Evolutionary conservation across 768 basidiomycete genomes (phyloP), one percentile per base, ranked within the genome.

Genomic region (Boletus subcaerulescens): DNA sequence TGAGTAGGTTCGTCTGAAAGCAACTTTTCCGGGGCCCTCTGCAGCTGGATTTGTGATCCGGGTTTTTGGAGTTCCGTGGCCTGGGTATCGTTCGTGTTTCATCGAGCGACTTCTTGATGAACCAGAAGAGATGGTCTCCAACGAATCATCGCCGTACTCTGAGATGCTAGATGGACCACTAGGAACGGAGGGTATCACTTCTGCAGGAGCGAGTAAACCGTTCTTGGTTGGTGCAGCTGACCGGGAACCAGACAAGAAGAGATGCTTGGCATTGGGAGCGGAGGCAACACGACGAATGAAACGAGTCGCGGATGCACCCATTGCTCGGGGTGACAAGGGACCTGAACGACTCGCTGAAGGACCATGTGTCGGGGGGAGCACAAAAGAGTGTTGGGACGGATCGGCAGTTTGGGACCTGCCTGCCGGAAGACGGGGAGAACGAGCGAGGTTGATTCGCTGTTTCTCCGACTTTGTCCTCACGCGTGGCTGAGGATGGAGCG

Each of bases 241-340:
- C 24, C 84, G 80, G 41, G 83, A 77, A 52, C 80, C 74, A 43
- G 83, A 73, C 38, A 78, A 76, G 70, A 98, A 93, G 31, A 99
- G 78, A 29, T 87, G 89, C 69, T 98, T 98, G 33, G 94, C 89
- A 67, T 98, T 99, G 3, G 96, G 96, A 3, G 97, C 95, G 10
- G 93, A 97, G 4, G 95, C 93, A 45, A 98, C 96, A 46, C 96
- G 86, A 49, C 96, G 87, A 31, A 98, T 86, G 74, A 98, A 94
- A 35, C 95, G 87, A 45, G 90, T 83, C 10, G 92, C 89, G 0
- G 85, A 84, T 15, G 85, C 85, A 48, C 85, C 77, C 73, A 91
- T 81, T 20, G 81, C 78, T 64, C 80, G 84, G 31, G 89, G 86
- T 8, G 84, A 86, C 39, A 89, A 73, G 11, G 85, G 82, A 18